Evolutionary conservation across 192 early-diverging fungal species (phyloP), one percentile per base, ranked within the genome.

Genomic region (Podila verticillata): DNA sequence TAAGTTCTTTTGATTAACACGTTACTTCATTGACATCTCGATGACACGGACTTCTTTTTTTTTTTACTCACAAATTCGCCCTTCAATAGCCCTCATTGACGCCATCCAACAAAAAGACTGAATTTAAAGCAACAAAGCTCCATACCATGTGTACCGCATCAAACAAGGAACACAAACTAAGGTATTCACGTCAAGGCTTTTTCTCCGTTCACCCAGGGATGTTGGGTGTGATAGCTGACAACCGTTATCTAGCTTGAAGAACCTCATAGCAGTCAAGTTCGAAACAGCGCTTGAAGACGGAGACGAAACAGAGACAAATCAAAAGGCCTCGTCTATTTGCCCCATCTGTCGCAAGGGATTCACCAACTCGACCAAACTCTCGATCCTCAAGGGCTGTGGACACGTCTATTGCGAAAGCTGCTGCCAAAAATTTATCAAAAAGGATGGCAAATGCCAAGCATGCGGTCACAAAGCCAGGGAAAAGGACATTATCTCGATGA

Each of bases 401-500:
- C 94, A 95, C 77, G 91, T 91, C 2, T 81, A 92, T 34, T 94
- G 94, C 65, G 86, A 89, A 30, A 75, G 75, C 32, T 95, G 94
- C 62, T 84, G 89, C 56, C 73, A 84, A 47, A 84, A 87, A 51
- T 94, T 95, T 84, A 84, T 94, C 4, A 89, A 86, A 68, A 88
- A 91, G 59, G 75, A 91, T n/a, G 85, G 88, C 54, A 84, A 83
- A 57, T 95, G 94, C 63, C 90, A 89, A 68, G 85, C 91, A 5
- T 95, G 94, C 63, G 90, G 91, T 4, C 74, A 51, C 3, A 90
- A 89, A 61, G 87, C 83, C 34, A 93, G 92, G 74, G 85, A 89
- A 19, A 89, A 88, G 68, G 92, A 95, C 65, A 88, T 93, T 60
- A 68, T 92, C 30, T 84, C 86, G 44, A 87, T 95, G 83, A 82